Percentiles rank a stretch among this genome's conserved stretches.
Conservation (phyloP, 2,329 filamentous ascomycete species). For the Aaosphaeria arxii region DNA sequence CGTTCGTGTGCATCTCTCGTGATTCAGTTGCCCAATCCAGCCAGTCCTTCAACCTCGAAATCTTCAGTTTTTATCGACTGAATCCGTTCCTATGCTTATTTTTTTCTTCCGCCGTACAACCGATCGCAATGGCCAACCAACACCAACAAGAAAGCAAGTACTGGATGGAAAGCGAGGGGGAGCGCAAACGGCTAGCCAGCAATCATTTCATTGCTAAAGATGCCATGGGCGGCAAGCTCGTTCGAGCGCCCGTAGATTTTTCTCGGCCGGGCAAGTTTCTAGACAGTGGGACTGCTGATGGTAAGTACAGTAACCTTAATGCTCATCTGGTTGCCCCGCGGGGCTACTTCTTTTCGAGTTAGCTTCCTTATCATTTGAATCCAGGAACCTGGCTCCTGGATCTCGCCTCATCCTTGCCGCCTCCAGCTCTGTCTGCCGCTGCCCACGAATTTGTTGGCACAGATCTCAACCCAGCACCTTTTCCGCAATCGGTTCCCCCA, state of each 20-base stretch:
- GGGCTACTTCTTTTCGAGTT: no score
- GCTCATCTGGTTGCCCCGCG: no score
- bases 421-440: no score
- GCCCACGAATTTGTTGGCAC: not conserved
- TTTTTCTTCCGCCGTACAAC: no score
- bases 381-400: not conserved
- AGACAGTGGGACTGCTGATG: not conserved
- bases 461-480: not conserved
- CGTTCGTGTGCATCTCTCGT: no score
- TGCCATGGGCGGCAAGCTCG: not conserved
- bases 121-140: no score
- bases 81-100: no score
- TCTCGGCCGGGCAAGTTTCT: not conserved
- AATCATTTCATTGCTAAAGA: not conserved
- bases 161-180: not conserved
- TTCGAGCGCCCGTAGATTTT: not conserved
- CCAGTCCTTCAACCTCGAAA: no score
- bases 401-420: not conserved
- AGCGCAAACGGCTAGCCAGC: not conserved
- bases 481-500: not conserved
- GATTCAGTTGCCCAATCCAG: no score
- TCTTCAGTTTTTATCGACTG: no score
- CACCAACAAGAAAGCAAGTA: not conserved
- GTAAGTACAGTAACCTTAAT: not conserved
- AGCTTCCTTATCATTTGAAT: not conserved